Conservation (phyloP, 2,329 filamentous ascomycete species). For the Hypoxylon sp. region DNA sequence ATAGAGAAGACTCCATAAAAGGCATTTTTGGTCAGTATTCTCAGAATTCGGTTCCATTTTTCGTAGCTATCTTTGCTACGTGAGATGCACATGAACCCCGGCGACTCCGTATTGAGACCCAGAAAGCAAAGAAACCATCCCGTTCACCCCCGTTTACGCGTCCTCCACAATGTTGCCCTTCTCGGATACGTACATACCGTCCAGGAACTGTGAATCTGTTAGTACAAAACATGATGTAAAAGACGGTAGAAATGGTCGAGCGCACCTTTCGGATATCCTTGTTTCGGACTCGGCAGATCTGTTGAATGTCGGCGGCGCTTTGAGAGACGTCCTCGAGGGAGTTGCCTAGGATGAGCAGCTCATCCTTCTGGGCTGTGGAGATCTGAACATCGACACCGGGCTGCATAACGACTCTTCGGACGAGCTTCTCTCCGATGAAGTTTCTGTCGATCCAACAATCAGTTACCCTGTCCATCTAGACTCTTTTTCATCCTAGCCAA, state of each 20-base stretch:
- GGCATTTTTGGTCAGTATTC: slow-evolving; percentile 52
- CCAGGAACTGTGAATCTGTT: slow-evolving; percentile 82
- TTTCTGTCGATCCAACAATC: slow-evolving; percentile 71
- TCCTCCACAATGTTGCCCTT: slow-evolving; percentile 92
- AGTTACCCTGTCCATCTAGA: slow-evolving; percentile 47
- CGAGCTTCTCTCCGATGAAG: slow-evolving; percentile 99
- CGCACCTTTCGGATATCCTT: slow-evolving; percentile 99
- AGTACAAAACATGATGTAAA: slow-evolving; percentile 31
- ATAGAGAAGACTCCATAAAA: slow-evolving; percentile 20
- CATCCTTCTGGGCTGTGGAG: slow-evolving; percentile 96
- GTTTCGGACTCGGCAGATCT: slow-evolving; percentile 99
- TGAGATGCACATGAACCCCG: slow-evolving; percentile 75
- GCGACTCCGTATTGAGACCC: slow-evolving; percentile 72
- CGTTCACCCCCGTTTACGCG: slow-evolving; percentile 61
- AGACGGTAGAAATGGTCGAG: slow-evolving; percentile 18
- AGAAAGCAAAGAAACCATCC: slow-evolving; percentile 71
- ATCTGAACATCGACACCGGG: slow-evolving; percentile 90
- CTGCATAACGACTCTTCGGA: slow-evolving; percentile 91
- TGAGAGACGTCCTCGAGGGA: slow-evolving; percentile 97
- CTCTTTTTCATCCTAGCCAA: not conserved
- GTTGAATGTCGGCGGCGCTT: slow-evolving; percentile 98
- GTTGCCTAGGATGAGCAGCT: slow-evolving; percentile 94
- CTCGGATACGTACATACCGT: slow-evolving; percentile 99
- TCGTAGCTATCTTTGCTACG: slow-evolving; percentile 63
- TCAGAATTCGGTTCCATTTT: slow-evolving; percentile 55